Evolutionary conservation across 257 asterid genomes (phyloP), one percentile per base, ranked within the genome.

Genomic region (Salvia miltiorrhiza): DNA sequence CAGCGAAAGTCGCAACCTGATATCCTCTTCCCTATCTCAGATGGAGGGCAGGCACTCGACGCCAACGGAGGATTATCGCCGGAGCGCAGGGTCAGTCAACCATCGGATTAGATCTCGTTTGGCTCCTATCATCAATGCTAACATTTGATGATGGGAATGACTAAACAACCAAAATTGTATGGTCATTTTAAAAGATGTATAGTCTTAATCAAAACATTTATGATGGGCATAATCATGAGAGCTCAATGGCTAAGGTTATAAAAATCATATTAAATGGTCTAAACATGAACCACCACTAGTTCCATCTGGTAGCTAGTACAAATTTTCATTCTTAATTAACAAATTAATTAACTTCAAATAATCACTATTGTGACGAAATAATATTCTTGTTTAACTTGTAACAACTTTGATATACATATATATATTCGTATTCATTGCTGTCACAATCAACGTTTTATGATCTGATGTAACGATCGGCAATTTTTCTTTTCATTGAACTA

Each of bases 81-180:
- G n/a, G n/a, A n/a, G n/a, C n/a, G n/a, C n/a, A n/a, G n/a, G n/a
- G n/a, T n/a, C n/a, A n/a, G n/a, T n/a, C n/a, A n/a, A n/a, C n/a
- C n/a, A n/a, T n/a, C n/a, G n/a, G n/a, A n/a, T n/a, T n/a, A n/a
- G n/a, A n/a, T n/a, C n/a, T n/a, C 32, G 3, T 54, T 40, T 11
- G 56, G 32, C 52, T 66, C 63, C 63, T 35, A 50, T 52, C 41
- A 68, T 4, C 10, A 67, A 49, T 67, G 54, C 26, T 35, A 39
- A 50, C 24, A 44, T 67, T 52, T 35, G 40, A 67, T 52, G 63
- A 67, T 20, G 53, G 73, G 4, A 53, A 39, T 30, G 16, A 13
- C 45, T n/a, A 40, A 14, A n/a, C 16, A 41, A 40, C 65, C 55
- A 55, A 24, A 10, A 39, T 10, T 67, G 16, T 37, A 24, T 43